Base-by-base conservation (phyloP, 164 flowering plant species). In the Akebia trifoliata region DNA sequence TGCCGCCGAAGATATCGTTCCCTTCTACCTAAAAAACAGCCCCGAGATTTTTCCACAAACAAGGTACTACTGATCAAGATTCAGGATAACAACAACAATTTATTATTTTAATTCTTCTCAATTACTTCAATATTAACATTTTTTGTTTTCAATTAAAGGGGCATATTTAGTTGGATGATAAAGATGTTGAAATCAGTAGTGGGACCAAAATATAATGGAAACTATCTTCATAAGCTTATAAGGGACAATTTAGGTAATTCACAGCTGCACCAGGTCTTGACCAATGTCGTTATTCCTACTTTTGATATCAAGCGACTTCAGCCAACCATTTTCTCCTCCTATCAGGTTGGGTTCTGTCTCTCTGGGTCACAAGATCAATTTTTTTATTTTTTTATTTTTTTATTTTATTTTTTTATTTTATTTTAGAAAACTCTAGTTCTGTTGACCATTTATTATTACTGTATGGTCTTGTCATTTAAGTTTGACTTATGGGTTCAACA, bases 241-340 rank as follows among this genome's bases (percentile, higher is more conserved):
- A 29, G 17, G 38, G 46, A 53, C 1, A 48, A 30, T 21, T 28
- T 78, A 6, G 68, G 71, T 11, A 59, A 66, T 0, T 65, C 64
- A 26, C 59, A 52, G 64, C 38, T 77, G 66, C 64, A 62, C 49
- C 56, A 79, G 20, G 60, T 78, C 17, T 43, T 81, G 11, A 78
- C 85, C 0, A 67, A 66, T 50, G 70, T 76, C 0, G 81, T 76
- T 18, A 67, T 81, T 35, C 71, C 79, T 4, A 69, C 79, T 11
- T 81, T 78, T 20, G 85, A 81, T 55, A 70, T 78, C 60, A 76
- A 72, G 59, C 66, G 2, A 12, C 69, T 76, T 4, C 78, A 81
- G 45, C 76, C 79, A 8, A 48, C 36, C 24, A 67, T 78, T 63
- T 81, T 81, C 60, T 72, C 77, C 56, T 36, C 64, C 0, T 74